A percentile compares a stretch with the other conserved stretches of the same genome.
These are phyloP conservation scores for Collybiopsis luxurians DNA, from an alignment of 768 basidiomycete species.

Conservation along the genomic window DNA sequence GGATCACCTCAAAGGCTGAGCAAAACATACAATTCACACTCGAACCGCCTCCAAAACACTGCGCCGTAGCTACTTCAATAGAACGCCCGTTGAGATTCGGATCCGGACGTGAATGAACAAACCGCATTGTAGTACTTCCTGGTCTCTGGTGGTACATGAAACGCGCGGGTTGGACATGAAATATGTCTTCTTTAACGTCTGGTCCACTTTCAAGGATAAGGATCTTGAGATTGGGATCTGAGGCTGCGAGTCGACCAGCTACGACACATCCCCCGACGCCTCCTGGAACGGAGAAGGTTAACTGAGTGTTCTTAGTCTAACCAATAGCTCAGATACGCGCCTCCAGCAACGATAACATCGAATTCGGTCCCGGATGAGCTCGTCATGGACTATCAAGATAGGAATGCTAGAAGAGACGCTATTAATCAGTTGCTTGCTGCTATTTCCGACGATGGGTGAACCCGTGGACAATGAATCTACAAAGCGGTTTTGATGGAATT, in stretches of 20 bases:
- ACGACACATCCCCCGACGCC: conserved; percentile 57
- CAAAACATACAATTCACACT: conserved; percentile 50
- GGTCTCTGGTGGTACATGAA: conserved; percentile 40
- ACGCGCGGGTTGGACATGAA: conserved; percentile 53
- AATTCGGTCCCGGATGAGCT: background rate
- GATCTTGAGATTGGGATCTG: conserved; percentile 53
- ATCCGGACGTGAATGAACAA: conserved; percentile 42
- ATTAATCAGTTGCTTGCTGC: too few species aligned
- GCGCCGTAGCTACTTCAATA: conserved; percentile 40
- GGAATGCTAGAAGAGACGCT: background rate
- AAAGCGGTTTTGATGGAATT: too few species aligned
- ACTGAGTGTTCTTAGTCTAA: too few species aligned
- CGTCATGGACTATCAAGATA: too few species aligned
- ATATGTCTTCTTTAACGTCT: conserved; percentile 40
- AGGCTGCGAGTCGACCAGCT: conserved; percentile 53
- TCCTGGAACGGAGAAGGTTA: conserved; percentile 23
- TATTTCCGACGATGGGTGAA: too few species aligned
- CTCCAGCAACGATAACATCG: conserved; percentile 16
- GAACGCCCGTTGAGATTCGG: conserved; percentile 41
- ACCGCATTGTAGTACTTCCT: conserved; percentile 39
- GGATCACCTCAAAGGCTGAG: background rate
- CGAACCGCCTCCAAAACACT: conserved; percentile 62
- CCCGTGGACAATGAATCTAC: too few species aligned
- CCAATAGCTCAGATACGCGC: background rate
- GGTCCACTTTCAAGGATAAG: conserved; percentile 61